phyloP scores from a whole-genome alignment of 78 protist species.

The Chrysochromulina parva region DNA sequence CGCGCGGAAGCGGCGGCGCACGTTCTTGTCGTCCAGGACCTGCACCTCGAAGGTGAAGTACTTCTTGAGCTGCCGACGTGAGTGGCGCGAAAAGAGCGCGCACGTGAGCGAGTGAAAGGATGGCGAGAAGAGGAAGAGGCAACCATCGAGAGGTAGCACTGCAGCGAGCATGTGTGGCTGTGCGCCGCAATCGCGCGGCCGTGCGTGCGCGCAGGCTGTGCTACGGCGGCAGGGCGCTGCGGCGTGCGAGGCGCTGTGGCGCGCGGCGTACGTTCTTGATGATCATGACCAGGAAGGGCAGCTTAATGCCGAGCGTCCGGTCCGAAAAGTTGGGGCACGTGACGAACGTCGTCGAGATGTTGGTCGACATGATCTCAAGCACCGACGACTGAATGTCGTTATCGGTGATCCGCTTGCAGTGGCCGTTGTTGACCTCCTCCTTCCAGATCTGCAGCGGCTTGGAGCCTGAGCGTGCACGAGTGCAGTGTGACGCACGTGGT shows the following conservation, averaged over 20 bases:
- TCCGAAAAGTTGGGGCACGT: constrained; percentile 84
- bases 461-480: no score
- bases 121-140: no score
- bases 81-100: no score
- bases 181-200: no score
- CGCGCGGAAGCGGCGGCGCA: constrained; percentile 91
- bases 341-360: constrained; percentile 84
- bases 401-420: constrained; percentile 92
- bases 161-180: no score
- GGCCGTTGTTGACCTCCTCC: constrained; percentile 82
- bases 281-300: constrained; percentile 92
- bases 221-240: not conserved
- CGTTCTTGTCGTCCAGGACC: constrained; percentile 93
- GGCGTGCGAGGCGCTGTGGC: not conserved
- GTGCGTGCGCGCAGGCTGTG: no score
- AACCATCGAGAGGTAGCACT: no score
- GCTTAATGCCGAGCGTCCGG: constrained; percentile 93
- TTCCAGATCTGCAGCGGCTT: constrained; percentile 96
- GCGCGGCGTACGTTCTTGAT: constrained; percentile 83
- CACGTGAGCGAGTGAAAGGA: not conserved
- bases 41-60: constrained; percentile 96
- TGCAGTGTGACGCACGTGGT: not conserved
- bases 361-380: constrained; percentile 85
- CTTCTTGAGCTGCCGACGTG: constrained; percentile 74
- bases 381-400: constrained; percentile 90